Evolutionary conservation across 208 protist species (phyloP).

Genomic region (Leishmania braziliensis): DNA sequence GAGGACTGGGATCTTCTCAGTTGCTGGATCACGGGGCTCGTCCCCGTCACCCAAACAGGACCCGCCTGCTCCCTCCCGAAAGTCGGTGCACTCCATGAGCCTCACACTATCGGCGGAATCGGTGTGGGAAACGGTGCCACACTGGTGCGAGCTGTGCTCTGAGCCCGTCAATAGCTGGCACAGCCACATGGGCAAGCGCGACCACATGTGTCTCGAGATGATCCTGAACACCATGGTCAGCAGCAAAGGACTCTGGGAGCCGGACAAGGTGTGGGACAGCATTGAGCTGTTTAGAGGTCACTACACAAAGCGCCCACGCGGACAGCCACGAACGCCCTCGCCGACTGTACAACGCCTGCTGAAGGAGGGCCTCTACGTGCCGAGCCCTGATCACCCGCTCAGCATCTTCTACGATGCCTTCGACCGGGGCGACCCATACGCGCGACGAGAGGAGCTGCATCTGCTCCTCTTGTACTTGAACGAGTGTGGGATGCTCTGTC

Average conservation of each 20-base stretch:
- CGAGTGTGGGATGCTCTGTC: conserved; percentile 40
- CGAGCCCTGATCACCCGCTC: conserved; percentile 21
- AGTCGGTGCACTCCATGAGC: background rate
- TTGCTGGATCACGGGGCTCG: background rate
- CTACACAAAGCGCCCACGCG: conserved; percentile 29
- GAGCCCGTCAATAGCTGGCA: conserved; percentile 79
- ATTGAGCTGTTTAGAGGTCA: conserved; percentile 31
- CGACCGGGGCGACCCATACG: conserved; percentile 29
- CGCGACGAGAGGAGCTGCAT: conserved; percentile 32
- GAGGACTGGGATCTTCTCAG: background rate
- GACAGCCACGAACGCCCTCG: conserved; percentile 20
- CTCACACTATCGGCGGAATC: conserved; percentile 6
- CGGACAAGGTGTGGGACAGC: conserved; percentile 38
- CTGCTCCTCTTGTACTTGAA: conserved; percentile 21
- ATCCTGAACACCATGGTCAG: conserved; percentile 56
- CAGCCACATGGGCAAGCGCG: conserved; percentile 76
- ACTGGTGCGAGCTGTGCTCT: conserved; percentile 71
- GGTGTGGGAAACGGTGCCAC: conserved; percentile 30
- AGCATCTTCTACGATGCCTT: conserved; percentile 39
- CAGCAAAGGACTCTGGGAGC: conserved; percentile 40
- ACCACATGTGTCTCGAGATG: conserved; percentile 81
- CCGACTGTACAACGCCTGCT: conserved; percentile 19
- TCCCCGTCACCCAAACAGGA: background rate
- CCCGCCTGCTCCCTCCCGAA: background rate
- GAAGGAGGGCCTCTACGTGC: conserved; percentile 15